phyloP scores from a whole-genome alignment of 257 asterid genomes.

The Forsythia viridissima region DNA sequence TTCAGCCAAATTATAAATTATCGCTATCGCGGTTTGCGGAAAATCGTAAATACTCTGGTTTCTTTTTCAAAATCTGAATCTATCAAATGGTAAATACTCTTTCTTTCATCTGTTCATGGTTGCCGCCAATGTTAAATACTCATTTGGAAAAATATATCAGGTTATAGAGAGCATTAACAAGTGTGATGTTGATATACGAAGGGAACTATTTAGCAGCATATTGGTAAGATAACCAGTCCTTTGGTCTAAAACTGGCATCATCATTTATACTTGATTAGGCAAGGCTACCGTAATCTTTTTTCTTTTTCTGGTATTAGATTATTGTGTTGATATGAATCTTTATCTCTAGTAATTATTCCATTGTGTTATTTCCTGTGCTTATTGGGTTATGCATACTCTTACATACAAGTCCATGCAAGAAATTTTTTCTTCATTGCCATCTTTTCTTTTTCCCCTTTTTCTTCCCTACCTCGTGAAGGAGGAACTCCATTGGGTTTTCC shows the following conservation, averaged over 20 bases:
- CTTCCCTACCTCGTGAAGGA: not conserved
- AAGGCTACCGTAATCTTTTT: no score
- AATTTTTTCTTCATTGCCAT: not conserved
- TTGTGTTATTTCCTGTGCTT: not conserved
- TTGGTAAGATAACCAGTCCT: slow-evolving; percentile 54
- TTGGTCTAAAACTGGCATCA: slow-evolving; percentile 2
- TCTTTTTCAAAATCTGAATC: slow-evolving; percentile 21
- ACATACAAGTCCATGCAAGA: no score
- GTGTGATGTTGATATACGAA: slow-evolving; percentile 94
- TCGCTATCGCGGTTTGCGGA: slow-evolving; percentile 70
- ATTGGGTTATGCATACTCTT: not conserved
- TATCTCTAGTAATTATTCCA: slow-evolving; percentile 2
- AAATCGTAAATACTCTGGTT: slow-evolving; percentile 58
- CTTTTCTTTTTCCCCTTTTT: not conserved
- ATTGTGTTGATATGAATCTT: not conserved
- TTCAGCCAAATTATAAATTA: no score
- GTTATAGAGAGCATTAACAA: slow-evolving; percentile 94
- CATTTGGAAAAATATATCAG: slow-evolving; percentile 40
- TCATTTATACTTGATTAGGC: not conserved
- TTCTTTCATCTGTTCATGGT: no score
- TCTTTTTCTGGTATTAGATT: slow-evolving; percentile 6
- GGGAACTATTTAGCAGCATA: slow-evolving; percentile 95
- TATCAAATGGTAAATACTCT: not conserved
- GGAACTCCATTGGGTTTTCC: not conserved
- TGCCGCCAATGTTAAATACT: not conserved